Evolutionary conservation across 148 eudicot species (phyloP).

Genomic region (Chenopodium berlandieri): DNA sequence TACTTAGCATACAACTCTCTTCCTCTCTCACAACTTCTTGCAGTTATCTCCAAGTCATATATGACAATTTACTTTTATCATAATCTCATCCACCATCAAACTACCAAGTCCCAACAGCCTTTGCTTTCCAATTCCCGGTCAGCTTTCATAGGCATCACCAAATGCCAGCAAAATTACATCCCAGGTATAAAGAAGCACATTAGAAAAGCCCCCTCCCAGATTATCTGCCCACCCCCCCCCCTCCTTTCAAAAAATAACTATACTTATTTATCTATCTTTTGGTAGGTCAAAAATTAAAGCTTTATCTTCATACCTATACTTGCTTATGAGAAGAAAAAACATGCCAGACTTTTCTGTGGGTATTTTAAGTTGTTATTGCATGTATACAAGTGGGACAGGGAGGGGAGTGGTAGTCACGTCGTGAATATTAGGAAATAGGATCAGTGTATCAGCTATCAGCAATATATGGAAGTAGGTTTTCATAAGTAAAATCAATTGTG

Average conservation of each 20-base stretch:
- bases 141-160: not conserved
- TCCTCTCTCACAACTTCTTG: not conserved
- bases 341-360: not conserved
- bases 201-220: not conserved
- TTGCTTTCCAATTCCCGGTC: not conserved
- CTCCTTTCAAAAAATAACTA: not conserved
- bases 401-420: not conserved
- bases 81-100: not conserved
- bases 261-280: not conserved
- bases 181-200: not conserved
- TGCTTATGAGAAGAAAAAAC: too few relatives aligned
- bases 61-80: not conserved
- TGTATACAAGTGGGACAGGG: not conserved
- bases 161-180: not conserved
- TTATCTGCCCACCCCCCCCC: not conserved
- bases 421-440: not conserved
- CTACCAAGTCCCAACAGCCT: not conserved
- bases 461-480: not conserved
- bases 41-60: not conserved
- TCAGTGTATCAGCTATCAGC: not conserved
- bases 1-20: not conserved
- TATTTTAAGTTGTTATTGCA: not conserved
- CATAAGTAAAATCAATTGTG: not conserved
- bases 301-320: too few relatives aligned
- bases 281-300: slow-evolving; percentile 19